Evolutionary conservation across 2,329 filamentous ascomycete species (phyloP), one percentile per base, ranked within the genome.

Genomic region (Periconia digitata): DNA sequence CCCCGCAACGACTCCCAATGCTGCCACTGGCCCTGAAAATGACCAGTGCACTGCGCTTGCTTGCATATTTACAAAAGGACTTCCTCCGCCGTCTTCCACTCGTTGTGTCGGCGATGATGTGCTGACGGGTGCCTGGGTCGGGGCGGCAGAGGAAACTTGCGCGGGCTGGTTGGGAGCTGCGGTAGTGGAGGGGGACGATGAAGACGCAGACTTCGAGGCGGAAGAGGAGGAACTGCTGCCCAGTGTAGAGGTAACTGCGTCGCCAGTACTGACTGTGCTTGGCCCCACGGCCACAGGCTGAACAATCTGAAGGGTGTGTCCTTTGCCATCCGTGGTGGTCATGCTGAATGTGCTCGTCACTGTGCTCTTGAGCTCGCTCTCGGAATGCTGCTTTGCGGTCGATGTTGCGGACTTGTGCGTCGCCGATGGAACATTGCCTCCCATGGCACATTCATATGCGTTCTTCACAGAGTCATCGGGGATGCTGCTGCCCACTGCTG

Each of bases 31-130:
- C 16, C 39, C 40, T 3, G 54, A 50, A 7, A 58, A 17, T 13
- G 42, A 21, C 52, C 50, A 56, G 16, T 37, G 52, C 4, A 35
- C 32, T 24, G 57, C 53, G 15, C 47, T 53, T n/a, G 59, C 61
- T 24, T 63, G 57, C 56, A 59, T 58, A 27, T 64, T 62, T 24
- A 59, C 58, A 40, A 66, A 66, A 6, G 59, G 61, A 34, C 60
- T 66, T 16, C 61, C 63, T 24, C 61, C 58, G 41, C 51, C 55
- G 27, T 56, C 56, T 15, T 47, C 41, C 15, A 16, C 36, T 29
- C 16, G 42, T 27, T 20, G 56, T 37, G 43, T 53, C 38, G 46
- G 40, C n/a, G 49, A 36, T 7, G 53, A 18, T 5, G 50, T 47
- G 3, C 10, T 10, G 35, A 16, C n/a, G 32, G 44, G 23, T 43